Conservation (phyloP, 768 basidiomycete genomes). For the Russula sp. region DNA sequence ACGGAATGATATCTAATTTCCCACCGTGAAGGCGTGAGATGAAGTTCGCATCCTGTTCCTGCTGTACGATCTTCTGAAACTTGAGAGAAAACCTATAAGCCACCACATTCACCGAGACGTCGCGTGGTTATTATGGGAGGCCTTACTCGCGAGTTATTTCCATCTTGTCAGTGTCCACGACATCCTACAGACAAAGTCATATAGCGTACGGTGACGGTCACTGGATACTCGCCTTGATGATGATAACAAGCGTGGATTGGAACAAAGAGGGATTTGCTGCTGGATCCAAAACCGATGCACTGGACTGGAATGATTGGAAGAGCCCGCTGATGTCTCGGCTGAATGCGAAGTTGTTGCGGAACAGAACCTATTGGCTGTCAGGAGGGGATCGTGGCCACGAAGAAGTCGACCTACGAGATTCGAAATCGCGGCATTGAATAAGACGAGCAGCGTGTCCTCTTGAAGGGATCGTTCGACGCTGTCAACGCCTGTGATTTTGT, state of each 20-base stretch:
- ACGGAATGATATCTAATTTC: slow-evolving; percentile 51
- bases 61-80: slow-evolving; percentile 54
- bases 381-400: not conserved
- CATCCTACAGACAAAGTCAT: slow-evolving; percentile 42
- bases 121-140: not conserved
- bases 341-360: slow-evolving; percentile 60
- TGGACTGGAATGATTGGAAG: slow-evolving; percentile 58
- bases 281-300: slow-evolving; percentile 52
- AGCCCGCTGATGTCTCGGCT: slow-evolving; percentile 54
- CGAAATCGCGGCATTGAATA: slow-evolving; percentile 61
- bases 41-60: slow-evolving; percentile 57
- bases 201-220: too few relatives aligned
- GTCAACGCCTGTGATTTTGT: slow-evolving; percentile 42
- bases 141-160: slow-evolving; percentile 55
- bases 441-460: slow-evolving; percentile 55
- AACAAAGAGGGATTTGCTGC: slow-evolving; percentile 53
- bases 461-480: slow-evolving; percentile 59
- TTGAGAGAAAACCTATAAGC: slow-evolving; percentile 46
- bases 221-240: slow-evolving; percentile 48
- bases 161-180: slow-evolving; percentile 52
- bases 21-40: slow-evolving; percentile 55
- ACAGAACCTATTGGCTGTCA: slow-evolving; percentile 42
- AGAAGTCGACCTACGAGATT: slow-evolving; percentile 39
- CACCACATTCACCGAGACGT: not conserved
- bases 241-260: slow-evolving; percentile 54